phyloP scores from a whole-genome alignment of 1,284 basidiomycete species.

The Rhodofomes roseus region DNA sequence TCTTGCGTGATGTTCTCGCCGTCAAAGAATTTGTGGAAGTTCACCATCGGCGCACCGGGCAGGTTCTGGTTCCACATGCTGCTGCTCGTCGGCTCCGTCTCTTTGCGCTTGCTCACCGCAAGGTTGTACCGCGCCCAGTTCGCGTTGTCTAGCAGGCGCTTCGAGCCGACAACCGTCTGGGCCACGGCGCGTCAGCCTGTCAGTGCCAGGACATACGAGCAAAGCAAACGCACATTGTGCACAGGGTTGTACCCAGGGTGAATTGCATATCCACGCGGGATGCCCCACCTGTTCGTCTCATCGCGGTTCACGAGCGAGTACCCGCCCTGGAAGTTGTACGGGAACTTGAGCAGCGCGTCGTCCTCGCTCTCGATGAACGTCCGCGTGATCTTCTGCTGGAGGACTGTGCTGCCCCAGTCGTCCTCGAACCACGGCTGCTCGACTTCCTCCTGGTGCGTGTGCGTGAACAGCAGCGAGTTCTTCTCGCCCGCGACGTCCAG shows the following conservation, averaged over 20 bases:
- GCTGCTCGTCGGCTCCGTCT: constrained; percentile 53
- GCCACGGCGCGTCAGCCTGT: not conserved
- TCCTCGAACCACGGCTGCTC: constrained; percentile 56
- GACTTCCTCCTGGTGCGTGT: constrained; percentile 45
- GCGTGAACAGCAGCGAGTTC: constrained; percentile 57
- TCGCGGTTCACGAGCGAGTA: constrained; percentile 61
- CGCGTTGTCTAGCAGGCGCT: constrained; percentile 53
- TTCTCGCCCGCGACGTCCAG: constrained; percentile 54
- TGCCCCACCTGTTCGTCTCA: constrained; percentile 52
- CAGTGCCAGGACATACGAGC: not conserved
- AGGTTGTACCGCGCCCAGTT: constrained; percentile 67
- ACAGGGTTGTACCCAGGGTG: constrained; percentile 53
- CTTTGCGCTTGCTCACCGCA: constrained; percentile 54
- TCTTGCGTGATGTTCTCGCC: constrained; percentile 57
- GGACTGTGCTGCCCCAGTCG: constrained; percentile 52
- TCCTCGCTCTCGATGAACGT: constrained; percentile 52
- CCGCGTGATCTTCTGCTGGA: constrained; percentile 51
- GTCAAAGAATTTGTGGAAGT: constrained; percentile 64
- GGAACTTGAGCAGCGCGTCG: constrained; percentile 51
- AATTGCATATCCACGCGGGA: constrained; percentile 51
- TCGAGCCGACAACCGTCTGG: constrained; percentile 55
- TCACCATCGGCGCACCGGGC: constrained; percentile 52
- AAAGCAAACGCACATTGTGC: constrained; percentile 37
- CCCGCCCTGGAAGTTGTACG: constrained; percentile 49
- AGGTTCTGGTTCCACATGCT: constrained; percentile 62